Percentiles rank a stretch among this genome's conserved stretches.
Evolutionary conservation across 768 basidiomycete genomes (phyloP).

Genomic region (Pisolithus orientalis): DNA sequence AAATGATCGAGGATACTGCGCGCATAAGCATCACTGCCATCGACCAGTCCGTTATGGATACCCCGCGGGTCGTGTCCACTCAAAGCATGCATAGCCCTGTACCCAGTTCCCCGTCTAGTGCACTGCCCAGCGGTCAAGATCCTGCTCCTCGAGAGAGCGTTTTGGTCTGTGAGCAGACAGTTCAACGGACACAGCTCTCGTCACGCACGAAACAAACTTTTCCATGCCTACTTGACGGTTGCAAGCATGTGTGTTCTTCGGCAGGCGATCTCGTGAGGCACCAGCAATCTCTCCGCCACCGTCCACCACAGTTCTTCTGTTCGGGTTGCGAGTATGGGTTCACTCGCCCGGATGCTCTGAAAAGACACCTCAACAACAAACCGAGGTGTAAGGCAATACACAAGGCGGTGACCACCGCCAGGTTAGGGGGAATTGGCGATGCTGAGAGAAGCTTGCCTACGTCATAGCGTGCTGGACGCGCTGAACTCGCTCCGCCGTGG

Average conservation of each 20-base stretch:
- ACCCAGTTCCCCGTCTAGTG: background rate
- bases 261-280: constrained; percentile 23
- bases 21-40: background rate
- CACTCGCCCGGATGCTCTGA: constrained; percentile 26
- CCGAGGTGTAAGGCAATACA: constrained; percentile 21
- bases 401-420: constrained; percentile 6
- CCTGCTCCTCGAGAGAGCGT: background rate
- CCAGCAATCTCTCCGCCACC: constrained; percentile 24
- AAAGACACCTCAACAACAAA: constrained; percentile 27
- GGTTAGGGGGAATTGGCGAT: background rate
- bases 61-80: background rate
- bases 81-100: background rate
- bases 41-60: background rate
- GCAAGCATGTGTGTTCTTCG: constrained; percentile 24
- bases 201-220: constrained; percentile 11
- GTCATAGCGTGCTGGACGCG: background rate
- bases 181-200: background rate
- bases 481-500: background rate
- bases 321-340: constrained; percentile 21
- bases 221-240: constrained; percentile 18
- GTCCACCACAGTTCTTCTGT: constrained; percentile 16
- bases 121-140: background rate
- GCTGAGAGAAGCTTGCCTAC: background rate
- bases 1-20: constrained; percentile 7
- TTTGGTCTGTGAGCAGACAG: background rate